Evolutionary conservation across 2,329 filamentous ascomycete genomes (phyloP).

Genomic region (Chrysosporium queenslandicum): DNA sequence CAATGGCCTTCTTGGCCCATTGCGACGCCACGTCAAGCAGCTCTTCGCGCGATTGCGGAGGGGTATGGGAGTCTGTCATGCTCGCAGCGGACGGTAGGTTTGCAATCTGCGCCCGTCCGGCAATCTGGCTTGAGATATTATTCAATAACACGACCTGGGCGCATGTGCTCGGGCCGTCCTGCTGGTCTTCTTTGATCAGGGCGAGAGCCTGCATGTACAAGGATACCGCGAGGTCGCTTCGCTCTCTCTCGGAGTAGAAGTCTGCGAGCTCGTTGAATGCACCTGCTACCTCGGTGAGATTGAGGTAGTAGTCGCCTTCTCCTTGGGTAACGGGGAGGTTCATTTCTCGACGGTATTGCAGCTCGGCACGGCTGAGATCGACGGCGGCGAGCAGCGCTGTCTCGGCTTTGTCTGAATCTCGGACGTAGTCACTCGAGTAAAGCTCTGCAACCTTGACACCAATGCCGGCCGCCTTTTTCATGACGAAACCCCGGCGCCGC

Average conservation of each 20-base stretch:
- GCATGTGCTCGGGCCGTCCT: constrained; percentile 45
- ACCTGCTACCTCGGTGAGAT: constrained; percentile 30
- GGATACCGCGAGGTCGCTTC: constrained; percentile 72
- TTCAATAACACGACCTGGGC: constrained; percentile 64
- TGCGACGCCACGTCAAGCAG: constrained; percentile 60
- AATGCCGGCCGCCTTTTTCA: constrained; percentile 60
- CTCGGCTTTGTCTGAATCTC: constrained; percentile 64
- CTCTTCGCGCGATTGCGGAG: constrained; percentile 46
- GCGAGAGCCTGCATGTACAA: constrained; percentile 77
- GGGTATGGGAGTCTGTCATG: constrained; percentile 24
- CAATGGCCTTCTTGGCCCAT: constrained; percentile 71
- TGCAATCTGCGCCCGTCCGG: constrained; percentile 23
- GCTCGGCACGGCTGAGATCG: constrained; percentile 66
- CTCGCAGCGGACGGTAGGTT: constrained; percentile 28
- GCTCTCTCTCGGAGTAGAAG: constrained; percentile 62
- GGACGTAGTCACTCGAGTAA: constrained; percentile 66
- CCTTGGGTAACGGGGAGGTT: constrained; percentile 55
- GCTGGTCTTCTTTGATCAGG: constrained; percentile 45
- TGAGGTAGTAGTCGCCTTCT: constrained; percentile 30
- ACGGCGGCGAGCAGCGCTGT: constrained; percentile 70
- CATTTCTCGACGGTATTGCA: constrained; percentile 54
- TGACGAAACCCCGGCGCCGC: constrained; percentile 43
- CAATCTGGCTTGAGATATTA: constrained; percentile 46
- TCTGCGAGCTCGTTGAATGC: constrained; percentile 54
- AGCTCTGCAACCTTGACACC: constrained; percentile 76